Evolutionary conservation across 208 protist species (phyloP), one percentile per base, ranked within the genome.

Genomic region (Kentomonas sorsogonicus): DNA sequence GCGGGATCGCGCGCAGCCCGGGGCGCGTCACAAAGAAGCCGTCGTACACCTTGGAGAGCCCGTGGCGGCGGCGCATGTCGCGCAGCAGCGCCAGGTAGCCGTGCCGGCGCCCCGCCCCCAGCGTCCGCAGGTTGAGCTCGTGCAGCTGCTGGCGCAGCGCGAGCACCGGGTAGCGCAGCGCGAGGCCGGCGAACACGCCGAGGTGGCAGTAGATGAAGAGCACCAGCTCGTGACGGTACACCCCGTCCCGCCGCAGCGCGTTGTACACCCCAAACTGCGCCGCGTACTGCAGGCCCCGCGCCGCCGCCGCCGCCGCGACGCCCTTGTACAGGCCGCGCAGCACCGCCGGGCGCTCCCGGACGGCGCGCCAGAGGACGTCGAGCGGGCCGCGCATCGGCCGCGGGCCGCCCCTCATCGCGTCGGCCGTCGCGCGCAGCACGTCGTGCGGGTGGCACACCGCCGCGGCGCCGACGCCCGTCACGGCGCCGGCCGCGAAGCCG

Each of bases 261-360:
- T 92, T 83, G 74, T 94, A 94, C 15, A 89, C 30, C 13, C 88
- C 88, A 50, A 91, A 91, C 65, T 85, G 77, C 15, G 68, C 46
- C 16, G 70, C 52, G 45, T 66, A 81, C 66, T 83, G 88, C 41
- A 60, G 3, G 26, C 62, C 60, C 22, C 74, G 70, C 4, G 69
- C 74, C 9, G 23, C 10, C 6, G 74, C 54, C 9, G 71, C 71
- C 3, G 66, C 50, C 7, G 62, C 27, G 22, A 86, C 53, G 22
- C 88, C 88, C 20, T 74, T 59, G 63, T 87, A 91, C 22, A 92
- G 23, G 5, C 69, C 79, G 1, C 59, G 52, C 39, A 94, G 55
- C 20, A 92, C 57, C 13, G 39, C 43, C 9, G 81, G 83, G 10
- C 61, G 60, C 63, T 94, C 72, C 40, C 46, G 25, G 43, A 94